A percentile compares a stretch with the other conserved stretches of the same genome.
Conservation (phyloP, 1,139 yeast species). For the Arxiozyma heterogenica region DNA sequence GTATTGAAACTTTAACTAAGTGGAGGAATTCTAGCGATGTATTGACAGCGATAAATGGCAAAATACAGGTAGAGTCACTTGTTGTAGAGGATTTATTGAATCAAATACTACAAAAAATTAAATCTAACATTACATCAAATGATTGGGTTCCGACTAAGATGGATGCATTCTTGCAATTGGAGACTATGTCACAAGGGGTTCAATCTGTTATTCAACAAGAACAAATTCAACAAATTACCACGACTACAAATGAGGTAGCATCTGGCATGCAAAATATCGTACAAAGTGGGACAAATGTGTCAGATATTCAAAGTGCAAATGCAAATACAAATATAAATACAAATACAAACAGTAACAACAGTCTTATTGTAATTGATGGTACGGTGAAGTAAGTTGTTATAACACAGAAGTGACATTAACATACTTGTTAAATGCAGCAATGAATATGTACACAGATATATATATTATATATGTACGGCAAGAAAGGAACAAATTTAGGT, state of each 20-base stretch:
- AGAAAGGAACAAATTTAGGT: not conserved
- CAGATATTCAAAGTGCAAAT: not conserved
- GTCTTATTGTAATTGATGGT: too few species aligned
- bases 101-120: slow-evolving; percentile 22
- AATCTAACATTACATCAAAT: slow-evolving; percentile 7
- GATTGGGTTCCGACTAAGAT: slow-evolving; percentile 1
- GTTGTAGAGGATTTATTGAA: slow-evolving; percentile 25
- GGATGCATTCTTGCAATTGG: not conserved
- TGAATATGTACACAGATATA: too few species aligned
- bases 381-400: not conserved
- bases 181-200: not conserved
- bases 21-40: slow-evolving; percentile 17
- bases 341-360: too few species aligned
- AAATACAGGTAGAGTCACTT: slow-evolving; percentile 10
- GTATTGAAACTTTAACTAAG: slow-evolving; percentile 12
- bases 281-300: not conserved
- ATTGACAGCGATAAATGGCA: slow-evolving; percentile 7
- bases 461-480: not conserved
- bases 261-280: not conserved
- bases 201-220: not conserved
- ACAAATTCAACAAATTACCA: not conserved
- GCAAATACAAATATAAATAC: not conserved
- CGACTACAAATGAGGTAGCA: not conserved
- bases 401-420: not conserved
- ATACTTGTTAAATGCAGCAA: not conserved